These are phyloP conservation scores for Lepiota venenata DNA, from an alignment of 768 basidiomycete species.

Conservation along the genomic window DNA sequence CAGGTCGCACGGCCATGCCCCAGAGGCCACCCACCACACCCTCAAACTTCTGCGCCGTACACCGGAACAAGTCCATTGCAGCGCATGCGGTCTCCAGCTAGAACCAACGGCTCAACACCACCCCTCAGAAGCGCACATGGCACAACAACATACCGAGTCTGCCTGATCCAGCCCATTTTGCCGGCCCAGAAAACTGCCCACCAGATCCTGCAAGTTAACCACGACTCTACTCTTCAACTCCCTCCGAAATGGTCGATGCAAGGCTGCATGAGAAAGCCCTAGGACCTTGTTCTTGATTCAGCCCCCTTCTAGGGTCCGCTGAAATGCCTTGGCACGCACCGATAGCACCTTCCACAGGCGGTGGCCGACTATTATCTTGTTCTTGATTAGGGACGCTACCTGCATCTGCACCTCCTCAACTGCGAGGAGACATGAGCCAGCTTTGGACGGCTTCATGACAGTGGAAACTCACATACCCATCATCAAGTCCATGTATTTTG, in stretches of 20 bases:
- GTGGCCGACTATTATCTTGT: slow-evolving; percentile 56
- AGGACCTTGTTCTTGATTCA: slow-evolving; percentile 35
- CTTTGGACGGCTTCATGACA: background rate
- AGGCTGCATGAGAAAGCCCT: slow-evolving; percentile 46
- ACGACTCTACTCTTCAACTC: slow-evolving; percentile 33
- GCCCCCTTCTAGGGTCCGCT: background rate
- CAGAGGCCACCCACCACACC: slow-evolving; percentile 33
- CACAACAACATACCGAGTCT: slow-evolving; percentile 34
- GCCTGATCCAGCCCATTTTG: slow-evolving; percentile 39
- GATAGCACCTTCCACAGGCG: slow-evolving; percentile 51
- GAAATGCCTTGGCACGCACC: slow-evolving; percentile 25
- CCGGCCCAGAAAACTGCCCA: slow-evolving; percentile 42
- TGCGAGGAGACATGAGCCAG: slow-evolving; percentile 17
- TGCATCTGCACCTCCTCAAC: slow-evolving; percentile 44
- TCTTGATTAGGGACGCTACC: slow-evolving; percentile 37
- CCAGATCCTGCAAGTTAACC: slow-evolving; percentile 37
- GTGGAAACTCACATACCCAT: slow-evolving; percentile 28
- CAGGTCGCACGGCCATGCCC: slow-evolving; percentile 51
- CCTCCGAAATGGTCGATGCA: slow-evolving; percentile 45
- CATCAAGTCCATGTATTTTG: slow-evolving; percentile 35
- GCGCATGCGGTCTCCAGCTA: slow-evolving; percentile 50
- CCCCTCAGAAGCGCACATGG: background rate
- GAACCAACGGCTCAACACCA: background rate
- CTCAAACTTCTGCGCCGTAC: slow-evolving; percentile 48
- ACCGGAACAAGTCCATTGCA: slow-evolving; percentile 50